phyloP scores from a whole-genome alignment of 2,329 filamentous ascomycete genomes.

The Grosmannia serpens region DNA sequence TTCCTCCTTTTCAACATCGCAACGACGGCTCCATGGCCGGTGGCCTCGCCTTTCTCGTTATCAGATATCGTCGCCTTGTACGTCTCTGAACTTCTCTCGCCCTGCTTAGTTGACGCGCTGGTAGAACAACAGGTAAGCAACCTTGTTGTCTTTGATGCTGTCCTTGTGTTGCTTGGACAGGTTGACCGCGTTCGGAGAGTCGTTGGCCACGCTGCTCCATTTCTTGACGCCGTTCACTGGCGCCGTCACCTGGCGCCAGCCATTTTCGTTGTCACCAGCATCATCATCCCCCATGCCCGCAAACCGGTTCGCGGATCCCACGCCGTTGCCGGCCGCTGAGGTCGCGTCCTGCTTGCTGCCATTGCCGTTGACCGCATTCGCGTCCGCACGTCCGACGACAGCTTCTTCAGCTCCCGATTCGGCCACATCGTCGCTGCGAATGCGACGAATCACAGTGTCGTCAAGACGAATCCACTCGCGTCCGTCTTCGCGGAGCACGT shows the following conservation, averaged over 20 bases:
- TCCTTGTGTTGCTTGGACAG: constrained; percentile 49
- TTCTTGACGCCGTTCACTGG: constrained; percentile 54
- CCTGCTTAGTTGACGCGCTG: constrained; percentile 51
- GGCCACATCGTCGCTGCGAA: constrained; percentile 80
- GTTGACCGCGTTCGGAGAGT: constrained; percentile 25
- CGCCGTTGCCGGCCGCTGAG: constrained; percentile 30
- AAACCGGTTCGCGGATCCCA: constrained; percentile 57
- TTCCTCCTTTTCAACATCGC: background rate
- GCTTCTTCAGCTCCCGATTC: constrained; percentile 73
- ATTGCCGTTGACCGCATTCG: constrained; percentile 30
- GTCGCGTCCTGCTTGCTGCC: background rate
- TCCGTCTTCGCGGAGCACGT: constrained; percentile 88
- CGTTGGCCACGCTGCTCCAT: constrained; percentile 61
- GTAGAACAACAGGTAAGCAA: constrained; percentile 94
- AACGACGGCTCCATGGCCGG: too few species aligned
- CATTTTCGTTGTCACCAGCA: constrained; percentile 47
- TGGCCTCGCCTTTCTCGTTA: too few species aligned
- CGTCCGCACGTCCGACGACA: constrained; percentile 15
- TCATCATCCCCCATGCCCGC: constrained; percentile 58
- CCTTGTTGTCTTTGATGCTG: constrained; percentile 81
- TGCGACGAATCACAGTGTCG: constrained; percentile 78
- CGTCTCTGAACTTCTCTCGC: background rate
- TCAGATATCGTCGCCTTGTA: background rate
- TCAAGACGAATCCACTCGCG: constrained; percentile 93
- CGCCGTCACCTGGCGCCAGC: constrained; percentile 72